Evolutionary conservation across 208 protist genomes (phyloP).

Genomic region (Phytomonas sp.): DNA sequence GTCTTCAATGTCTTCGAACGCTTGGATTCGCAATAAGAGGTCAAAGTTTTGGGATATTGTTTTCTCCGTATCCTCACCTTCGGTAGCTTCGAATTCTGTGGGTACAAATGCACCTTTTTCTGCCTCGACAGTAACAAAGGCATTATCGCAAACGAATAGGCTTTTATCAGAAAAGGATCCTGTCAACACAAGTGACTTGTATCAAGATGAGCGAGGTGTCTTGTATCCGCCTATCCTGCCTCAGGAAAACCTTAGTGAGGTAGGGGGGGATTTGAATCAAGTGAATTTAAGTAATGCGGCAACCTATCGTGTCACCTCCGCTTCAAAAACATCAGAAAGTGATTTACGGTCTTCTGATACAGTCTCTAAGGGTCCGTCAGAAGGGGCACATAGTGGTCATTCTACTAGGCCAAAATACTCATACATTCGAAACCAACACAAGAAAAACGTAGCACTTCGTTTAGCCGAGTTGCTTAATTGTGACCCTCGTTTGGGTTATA

Average conservation of each 20-base stretch:
- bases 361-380: not conserved
- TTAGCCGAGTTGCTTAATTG: slow-evolving; percentile 43
- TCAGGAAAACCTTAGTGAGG: not conserved
- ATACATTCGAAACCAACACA: slow-evolving; percentile 32
- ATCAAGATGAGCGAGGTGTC: not conserved
- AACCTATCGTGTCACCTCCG: not conserved
- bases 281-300: not conserved
- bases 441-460: slow-evolving; percentile 35
- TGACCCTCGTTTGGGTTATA: slow-evolving; percentile 30
- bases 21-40: slow-evolving; percentile 31
- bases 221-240: not conserved
- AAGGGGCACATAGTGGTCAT: not conserved
- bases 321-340: not conserved
- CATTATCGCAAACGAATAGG: not conserved
- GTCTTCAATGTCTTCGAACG: slow-evolving; percentile 11
- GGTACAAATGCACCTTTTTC: not conserved
- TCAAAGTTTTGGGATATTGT: slow-evolving; percentile 32
- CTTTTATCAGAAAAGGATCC: not conserved
- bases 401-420: not conserved
- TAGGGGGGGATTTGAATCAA: not conserved
- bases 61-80: not conserved
- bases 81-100: not conserved
- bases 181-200: not conserved
- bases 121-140: not conserved
- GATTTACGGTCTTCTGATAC: not conserved